phyloP scores from a whole-genome alignment of 2,329 filamentous ascomycete species.

The Epichloe hybrida region DNA sequence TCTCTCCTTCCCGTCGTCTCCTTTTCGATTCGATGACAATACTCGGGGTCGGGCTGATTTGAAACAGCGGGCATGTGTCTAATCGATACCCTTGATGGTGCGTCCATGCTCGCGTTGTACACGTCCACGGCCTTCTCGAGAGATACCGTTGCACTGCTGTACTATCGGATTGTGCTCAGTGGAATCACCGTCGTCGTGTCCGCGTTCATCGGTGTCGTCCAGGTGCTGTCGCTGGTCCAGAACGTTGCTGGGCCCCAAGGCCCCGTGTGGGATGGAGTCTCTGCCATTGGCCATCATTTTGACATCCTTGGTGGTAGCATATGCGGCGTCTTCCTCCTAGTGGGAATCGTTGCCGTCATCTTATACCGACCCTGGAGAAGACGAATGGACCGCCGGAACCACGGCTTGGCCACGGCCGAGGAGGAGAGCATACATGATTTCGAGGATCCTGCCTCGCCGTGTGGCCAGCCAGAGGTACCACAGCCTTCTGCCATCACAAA shows the following conservation, averaged over 20 bases:
- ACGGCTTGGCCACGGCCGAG: slow-evolving; percentile 5
- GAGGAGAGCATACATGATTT: not conserved
- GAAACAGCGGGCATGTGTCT: slow-evolving; percentile 76
- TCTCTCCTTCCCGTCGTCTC: not conserved
- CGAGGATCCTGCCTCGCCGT: not conserved
- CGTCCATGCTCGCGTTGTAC: slow-evolving; percentile 90
- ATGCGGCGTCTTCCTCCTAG: slow-evolving; percentile 69
- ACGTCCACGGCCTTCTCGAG: slow-evolving; percentile 64
- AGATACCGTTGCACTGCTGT: slow-evolving; percentile 79
- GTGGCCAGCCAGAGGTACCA: not conserved
- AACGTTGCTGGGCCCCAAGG: slow-evolving; percentile 63
- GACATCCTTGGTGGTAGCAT: slow-evolving; percentile 79
- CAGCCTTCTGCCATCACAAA: not conserved
- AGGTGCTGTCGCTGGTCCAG: slow-evolving; percentile 65
- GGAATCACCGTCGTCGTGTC: slow-evolving; percentile 73
- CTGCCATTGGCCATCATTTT: slow-evolving; percentile 62
- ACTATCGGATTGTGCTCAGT: slow-evolving; percentile 84
- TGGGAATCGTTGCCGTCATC: slow-evolving; percentile 59
- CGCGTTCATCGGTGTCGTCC: slow-evolving; percentile 72
- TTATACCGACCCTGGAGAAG: slow-evolving; percentile 69
- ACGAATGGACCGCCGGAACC: slow-evolving; percentile 21
- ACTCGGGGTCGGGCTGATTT: not conserved
- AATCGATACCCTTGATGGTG: slow-evolving; percentile 82
- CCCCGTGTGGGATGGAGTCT: slow-evolving; percentile 82
- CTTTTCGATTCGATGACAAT: not conserved